Evolutionary conservation across 768 basidiomycete genomes (phyloP), one percentile per base, ranked within the genome.

Genomic region (Russula emetica): DNA sequence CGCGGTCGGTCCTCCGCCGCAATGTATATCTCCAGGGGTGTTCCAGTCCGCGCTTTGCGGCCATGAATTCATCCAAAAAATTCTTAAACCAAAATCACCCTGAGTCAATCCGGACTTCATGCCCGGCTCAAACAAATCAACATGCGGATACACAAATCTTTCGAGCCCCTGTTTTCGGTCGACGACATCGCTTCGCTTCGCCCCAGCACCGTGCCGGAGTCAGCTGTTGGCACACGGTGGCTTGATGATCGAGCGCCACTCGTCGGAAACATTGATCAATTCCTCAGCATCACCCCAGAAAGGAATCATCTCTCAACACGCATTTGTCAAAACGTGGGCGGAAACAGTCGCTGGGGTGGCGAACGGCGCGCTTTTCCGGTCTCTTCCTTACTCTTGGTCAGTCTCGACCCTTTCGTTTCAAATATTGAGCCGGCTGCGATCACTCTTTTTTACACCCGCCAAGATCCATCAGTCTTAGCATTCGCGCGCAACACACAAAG

Each of bases 91-190:
- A 32, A 32, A 34, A n/a, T n/a, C n/a, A n/a, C n/a, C n/a, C 30
- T 47, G 30, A 16, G 30, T 34, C 40, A 26, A 28, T 13, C 16
- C 32, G 40, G 22, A 32, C 13, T 45, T 22, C 20, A 38, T 40
- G 20, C 26, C 26, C 55, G 55, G 42, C n/a, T 18, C n/a, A 32
- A 9, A 16, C 40, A 45, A 36, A 44, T n/a, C n/a, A n/a, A 20
- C 56, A 9, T 22, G 44, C 56, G 34, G 34, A 45, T 50, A 47
- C 53, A n/a, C n/a, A n/a, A n/a, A 34, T 32, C 22, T 42, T 63
- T 36, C 34, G 49, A 36, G 53, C 63, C 64, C 58, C 59, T 65
- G 59, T 61, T n/a, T n/a, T 65, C 59, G 59, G 64, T 59, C 58
- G 63, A 60, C 24, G 53, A 47, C 36, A 36, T 36, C 22, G 5